A percentile compares a stretch with the other conserved stretches of the same genome.
Evolutionary conservation across 1,284 basidiomycete species (phyloP).

Genomic region (Rugosomyces carneus): DNA sequence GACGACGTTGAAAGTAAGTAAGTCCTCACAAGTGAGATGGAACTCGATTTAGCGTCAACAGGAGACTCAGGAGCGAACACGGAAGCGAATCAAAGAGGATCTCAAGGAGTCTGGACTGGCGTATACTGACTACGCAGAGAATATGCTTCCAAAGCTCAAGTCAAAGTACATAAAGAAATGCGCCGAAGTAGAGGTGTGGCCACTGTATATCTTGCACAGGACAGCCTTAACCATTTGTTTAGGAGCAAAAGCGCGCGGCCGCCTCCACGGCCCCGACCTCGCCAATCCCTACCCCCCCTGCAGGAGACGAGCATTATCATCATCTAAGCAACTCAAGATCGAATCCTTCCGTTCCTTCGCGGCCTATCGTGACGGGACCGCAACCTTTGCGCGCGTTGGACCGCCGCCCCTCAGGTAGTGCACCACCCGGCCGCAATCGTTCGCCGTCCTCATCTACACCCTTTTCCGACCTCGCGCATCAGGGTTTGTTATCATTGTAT

Average conservation of each 20-base stretch:
- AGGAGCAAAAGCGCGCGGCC: constrained; percentile 60
- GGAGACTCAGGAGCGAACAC: constrained; percentile 84
- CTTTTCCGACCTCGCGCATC: constrained; percentile 72
- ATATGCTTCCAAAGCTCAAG: constrained; percentile 71
- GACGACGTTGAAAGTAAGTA: constrained; percentile 68
- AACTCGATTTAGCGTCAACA: constrained; percentile 22
- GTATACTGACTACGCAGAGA: constrained; percentile 77
- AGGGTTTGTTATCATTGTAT: constrained; percentile 48
- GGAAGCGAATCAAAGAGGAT: constrained; percentile 86
- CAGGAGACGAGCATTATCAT: constrained; percentile 23
- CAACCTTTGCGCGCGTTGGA: constrained; percentile 68
- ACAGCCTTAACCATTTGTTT: background rate
- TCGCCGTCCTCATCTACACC: constrained; percentile 67
- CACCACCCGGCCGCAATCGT: constrained; percentile 48
- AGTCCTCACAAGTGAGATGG: constrained; percentile 12
- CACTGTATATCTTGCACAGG: background rate
- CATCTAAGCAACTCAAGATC: constrained; percentile 25
- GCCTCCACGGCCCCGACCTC: constrained; percentile 28
- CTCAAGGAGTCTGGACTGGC: constrained; percentile 67
- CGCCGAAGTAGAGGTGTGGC: constrained; percentile 71
- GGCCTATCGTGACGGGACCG: constrained; percentile 52
- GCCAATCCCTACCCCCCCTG: constrained; percentile 26
- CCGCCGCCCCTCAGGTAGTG: constrained; percentile 62
- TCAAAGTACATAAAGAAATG: constrained; percentile 74
- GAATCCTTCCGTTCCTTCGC: constrained; percentile 30